Evolutionary conservation across 1,284 basidiomycete species (phyloP).

Genomic region (Pascua guehoae): DNA sequence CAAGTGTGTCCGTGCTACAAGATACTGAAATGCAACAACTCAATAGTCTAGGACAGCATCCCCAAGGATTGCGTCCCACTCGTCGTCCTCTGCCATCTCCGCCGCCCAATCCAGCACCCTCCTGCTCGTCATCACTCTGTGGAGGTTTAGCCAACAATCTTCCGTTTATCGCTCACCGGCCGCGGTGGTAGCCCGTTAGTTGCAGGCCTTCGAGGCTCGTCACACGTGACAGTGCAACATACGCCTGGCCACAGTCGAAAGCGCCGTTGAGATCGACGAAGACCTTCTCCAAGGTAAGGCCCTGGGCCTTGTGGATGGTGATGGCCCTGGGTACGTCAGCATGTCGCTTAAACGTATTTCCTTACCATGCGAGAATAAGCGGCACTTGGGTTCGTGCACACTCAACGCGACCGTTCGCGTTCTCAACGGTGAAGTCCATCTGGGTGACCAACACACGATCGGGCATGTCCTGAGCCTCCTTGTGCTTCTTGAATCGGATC

Average conservation of each 20-base stretch:
- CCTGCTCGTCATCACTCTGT: constrained; percentile 7
- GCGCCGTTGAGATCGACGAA: constrained; percentile 51
- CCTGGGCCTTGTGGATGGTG: constrained; percentile 45
- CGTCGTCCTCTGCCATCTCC: constrained; percentile 7
- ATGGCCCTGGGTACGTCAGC: constrained; percentile 22
- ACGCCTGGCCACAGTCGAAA: constrained; percentile 49
- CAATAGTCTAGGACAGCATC: constrained; percentile 1
- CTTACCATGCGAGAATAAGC: constrained; percentile 14
- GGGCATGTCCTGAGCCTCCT: background rate
- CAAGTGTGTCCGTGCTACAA: too few relatives aligned
- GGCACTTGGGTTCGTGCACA: constrained; percentile 9
- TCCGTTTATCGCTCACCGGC: background rate
- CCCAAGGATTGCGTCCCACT: background rate
- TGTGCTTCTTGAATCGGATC: constrained; percentile 27
- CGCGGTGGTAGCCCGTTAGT: constrained; percentile 7
- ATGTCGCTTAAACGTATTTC: background rate
- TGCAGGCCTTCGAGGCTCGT: constrained; percentile 33
- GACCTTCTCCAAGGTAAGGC: constrained; percentile 65
- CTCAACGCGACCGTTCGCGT: constrained; percentile 1
- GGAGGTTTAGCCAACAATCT: background rate
- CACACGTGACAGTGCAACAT: constrained; percentile 40
- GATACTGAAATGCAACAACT: background rate
- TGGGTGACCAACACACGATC: background rate
- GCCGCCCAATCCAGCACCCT: constrained; percentile 9
- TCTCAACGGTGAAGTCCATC: background rate